Percentiles rank a stretch among this genome's conserved stretches.
phyloP scores from a whole-genome alignment of 148 eudicot species.

The Chenopodium formosanum region DNA sequence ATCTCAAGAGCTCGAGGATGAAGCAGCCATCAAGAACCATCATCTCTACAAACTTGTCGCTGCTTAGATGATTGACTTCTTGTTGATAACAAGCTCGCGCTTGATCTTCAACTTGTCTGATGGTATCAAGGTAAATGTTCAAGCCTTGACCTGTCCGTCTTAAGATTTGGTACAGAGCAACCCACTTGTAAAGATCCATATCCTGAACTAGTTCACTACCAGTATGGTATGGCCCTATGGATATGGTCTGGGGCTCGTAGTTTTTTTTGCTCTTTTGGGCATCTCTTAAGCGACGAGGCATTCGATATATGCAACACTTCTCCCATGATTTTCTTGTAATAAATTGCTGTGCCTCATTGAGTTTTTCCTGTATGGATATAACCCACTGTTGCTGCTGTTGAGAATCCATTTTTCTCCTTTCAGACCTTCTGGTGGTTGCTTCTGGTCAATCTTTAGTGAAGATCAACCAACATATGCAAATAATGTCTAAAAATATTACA shows the following conservation, averaged over 20 bases:
- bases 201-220: neutral
- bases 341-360: conserved; percentile 4
- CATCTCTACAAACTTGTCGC: conserved; percentile 26
- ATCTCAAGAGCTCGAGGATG: conserved; percentile 55
- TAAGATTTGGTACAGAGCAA: conserved; percentile 8
- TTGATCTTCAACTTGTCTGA: conserved; percentile 19
- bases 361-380: conserved; percentile 12
- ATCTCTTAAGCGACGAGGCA: conserved; percentile 17
- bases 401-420: too few relatives aligned
- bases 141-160: neutral
- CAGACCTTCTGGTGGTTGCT: too few relatives aligned
- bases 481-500: too few relatives aligned
- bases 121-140: neutral
- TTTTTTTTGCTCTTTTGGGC: neutral
- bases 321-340: conserved; percentile 15
- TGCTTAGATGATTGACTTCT: neutral
- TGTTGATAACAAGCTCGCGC: conserved; percentile 24
- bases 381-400: conserved; percentile 3
- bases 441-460: too few relatives aligned
- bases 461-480: too few relatives aligned
- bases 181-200: conserved; percentile 13
- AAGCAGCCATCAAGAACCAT: conserved; percentile 42
- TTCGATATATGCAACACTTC: conserved; percentile 21
- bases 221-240: conserved; percentile 22
- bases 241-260: conserved; percentile 20